Evolutionary conservation across 352 stramenopile genomes (phyloP), one percentile per base, ranked within the genome.

Genomic region (Globisporangium polare): DNA sequence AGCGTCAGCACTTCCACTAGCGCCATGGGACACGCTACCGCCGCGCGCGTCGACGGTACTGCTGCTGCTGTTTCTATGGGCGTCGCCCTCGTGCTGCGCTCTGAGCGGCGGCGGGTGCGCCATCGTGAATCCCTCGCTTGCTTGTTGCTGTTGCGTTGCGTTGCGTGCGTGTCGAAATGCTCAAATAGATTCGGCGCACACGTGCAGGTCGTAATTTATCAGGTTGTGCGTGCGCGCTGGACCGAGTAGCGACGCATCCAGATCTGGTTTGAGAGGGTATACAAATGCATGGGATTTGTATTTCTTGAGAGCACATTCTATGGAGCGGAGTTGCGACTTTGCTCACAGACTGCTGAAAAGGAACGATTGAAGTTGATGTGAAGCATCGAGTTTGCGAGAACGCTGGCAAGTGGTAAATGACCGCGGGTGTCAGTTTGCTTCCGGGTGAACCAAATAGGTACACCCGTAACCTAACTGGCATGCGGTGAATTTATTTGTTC

Each of bases 181-280:
- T 29, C 50, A 43, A 55, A 56, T 56, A 56, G 49, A 55, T 55
- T 55, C 49, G 49, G 49, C 49, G 49, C 49, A 24, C 27, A 24
- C 27, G 29, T 22, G 41, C 41, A 22, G 41, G 41, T 46, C 41
- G 41, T 46, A 46, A 46, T 46, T 46, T 46, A 46, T 46, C 10
- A 56, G 35, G n/a, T 43, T 18, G n/a, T n/a, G n/a, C n/a, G n/a
- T 9, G 27, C 49, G 9, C 26, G 41, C 17, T 46, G 41, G 41
- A 46, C 41, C 41, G 13, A 39, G 33, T 9, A 39, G 33, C 12
- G 12, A 39, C 9, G 9, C 33, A 39, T 39, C 0, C 9, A 18
- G 15, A 39, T 39, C 33, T 7, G 12, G 0, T 39, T 39, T 15
- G 9, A 39, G 15, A 9, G 33, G 33, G 33, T 39, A 39, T 39